Conservation (phyloP, 2,329 filamentous ascomycete species). For the Fusarium falciforme region DNA sequence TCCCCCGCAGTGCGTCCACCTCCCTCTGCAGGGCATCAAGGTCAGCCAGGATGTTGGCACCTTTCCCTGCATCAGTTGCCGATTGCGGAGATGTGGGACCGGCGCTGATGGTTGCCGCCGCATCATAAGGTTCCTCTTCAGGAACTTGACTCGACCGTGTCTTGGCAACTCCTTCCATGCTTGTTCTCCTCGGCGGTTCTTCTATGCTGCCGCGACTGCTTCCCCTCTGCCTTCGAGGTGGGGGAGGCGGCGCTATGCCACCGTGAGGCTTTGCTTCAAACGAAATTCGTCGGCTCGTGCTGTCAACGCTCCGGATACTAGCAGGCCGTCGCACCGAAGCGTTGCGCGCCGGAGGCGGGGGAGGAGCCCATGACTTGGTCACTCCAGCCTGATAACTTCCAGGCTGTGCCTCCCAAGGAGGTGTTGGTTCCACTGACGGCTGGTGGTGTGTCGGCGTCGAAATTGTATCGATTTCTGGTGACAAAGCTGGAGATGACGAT, state of each 20-base stretch:
- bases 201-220: constrained; percentile 59
- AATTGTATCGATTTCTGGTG: constrained; percentile 30
- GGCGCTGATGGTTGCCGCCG: constrained; percentile 9
- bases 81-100: constrained; percentile 32
- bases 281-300: constrained; percentile 44
- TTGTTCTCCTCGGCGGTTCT: constrained; percentile 47
- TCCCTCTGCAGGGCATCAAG: constrained; percentile 78
- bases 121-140: constrained; percentile 25
- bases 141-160: constrained; percentile 25
- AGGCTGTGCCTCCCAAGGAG: constrained; percentile 24
- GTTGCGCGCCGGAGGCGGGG: constrained; percentile 60
- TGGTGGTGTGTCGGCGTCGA: constrained; percentile 20
- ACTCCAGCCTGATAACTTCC: constrained; percentile 18
- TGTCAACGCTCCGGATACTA: constrained; percentile 57
- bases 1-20: constrained; percentile 71
- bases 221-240: constrained; percentile 63
- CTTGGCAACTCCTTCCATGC: constrained; percentile 46
- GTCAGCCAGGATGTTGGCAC: constrained; percentile 76
- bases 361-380: constrained; percentile 47
- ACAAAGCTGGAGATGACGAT: constrained; percentile 31
- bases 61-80: constrained; percentile 46
- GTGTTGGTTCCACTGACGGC: constrained; percentile 17
- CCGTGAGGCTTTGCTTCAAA: constrained; percentile 46
- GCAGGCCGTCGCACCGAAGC: constrained; percentile 57
- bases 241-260: constrained; percentile 54